Percentiles rank a stretch among this genome's conserved stretches.
Conservation (phyloP, 441 rosid genomes). For the Gossypium lobatum region DNA sequence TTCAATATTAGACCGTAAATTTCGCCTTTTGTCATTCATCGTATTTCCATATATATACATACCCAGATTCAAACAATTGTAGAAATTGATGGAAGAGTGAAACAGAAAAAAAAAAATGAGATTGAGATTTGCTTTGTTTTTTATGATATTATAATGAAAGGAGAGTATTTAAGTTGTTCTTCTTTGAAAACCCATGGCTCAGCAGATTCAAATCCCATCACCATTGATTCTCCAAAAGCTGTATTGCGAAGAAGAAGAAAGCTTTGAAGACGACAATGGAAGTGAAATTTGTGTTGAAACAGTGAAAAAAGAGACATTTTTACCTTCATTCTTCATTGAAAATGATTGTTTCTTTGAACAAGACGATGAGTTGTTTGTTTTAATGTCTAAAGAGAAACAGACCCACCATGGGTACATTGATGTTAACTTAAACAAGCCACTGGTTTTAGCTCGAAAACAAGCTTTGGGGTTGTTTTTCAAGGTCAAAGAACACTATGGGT, state of each 20-base stretch:
- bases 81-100: not conserved
- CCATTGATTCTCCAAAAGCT: constrained; percentile 43
- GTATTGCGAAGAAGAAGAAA: constrained; percentile 67
- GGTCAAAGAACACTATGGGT: constrained; percentile 47
- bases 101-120: not conserved
- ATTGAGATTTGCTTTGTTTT: constrained; percentile 5
- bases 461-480: constrained; percentile 56
- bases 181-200: constrained; percentile 50
- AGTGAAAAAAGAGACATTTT: constrained; percentile 27
- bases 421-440: constrained; percentile 35
- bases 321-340: constrained; percentile 24
- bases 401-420: constrained; percentile 21
- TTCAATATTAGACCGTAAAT: not conserved
- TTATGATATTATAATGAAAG: constrained; percentile 52
- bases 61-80: constrained; percentile 19
- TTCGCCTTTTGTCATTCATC: constrained; percentile 20
- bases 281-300: constrained; percentile 18
- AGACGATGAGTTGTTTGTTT: constrained; percentile 35
- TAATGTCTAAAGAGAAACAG: constrained; percentile 44
- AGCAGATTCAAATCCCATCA: constrained; percentile 28
- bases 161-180: constrained; percentile 42
- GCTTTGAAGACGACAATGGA: constrained; percentile 23
- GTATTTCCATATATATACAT: not conserved
- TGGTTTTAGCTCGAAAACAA: constrained; percentile 33
- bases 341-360: constrained; percentile 40